A percentile compares a stretch with the other conserved stretches of the same genome.
Conservation (phyloP, 2,329 filamentous ascomycete genomes). For the Sclerotinia nivalis region DNA sequence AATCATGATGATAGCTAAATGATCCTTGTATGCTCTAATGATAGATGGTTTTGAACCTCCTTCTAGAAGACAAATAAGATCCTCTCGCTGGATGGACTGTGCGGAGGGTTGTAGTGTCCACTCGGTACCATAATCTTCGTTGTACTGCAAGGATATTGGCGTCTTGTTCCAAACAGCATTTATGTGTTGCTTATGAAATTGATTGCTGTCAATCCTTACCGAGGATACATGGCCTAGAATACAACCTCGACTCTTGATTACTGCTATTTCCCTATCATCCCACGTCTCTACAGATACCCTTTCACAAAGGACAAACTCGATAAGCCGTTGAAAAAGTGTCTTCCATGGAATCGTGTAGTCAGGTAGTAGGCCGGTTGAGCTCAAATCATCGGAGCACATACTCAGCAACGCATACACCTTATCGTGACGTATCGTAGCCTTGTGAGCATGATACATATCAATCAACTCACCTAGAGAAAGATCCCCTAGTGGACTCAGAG, state of each 20-base stretch:
- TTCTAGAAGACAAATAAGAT: neutral
- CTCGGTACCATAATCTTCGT: neutral
- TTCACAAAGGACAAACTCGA: neutral
- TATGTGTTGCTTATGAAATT: neutral
- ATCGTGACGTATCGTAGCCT: neutral
- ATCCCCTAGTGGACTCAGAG: neutral
- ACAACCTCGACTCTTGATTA: neutral
- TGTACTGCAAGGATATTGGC: neutral
- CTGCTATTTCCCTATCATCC: neutral
- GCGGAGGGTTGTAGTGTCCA: neutral
- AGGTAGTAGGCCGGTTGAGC: neutral
- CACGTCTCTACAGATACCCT: neutral
- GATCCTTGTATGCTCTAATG: neutral
- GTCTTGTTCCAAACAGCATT: neutral
- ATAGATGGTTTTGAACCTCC: neutral
- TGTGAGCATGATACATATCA: neutral
- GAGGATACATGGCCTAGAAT: neutral
- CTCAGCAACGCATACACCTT: conserved; percentile 6
- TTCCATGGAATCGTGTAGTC: neutral
- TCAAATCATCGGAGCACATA: conserved; percentile 1
- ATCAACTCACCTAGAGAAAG: neutral
- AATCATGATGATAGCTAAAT: neutral
- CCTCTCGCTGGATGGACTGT: neutral
- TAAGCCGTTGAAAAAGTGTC: neutral
- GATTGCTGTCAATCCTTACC: neutral